These are phyloP conservation scores for Fusarium papillatum DNA, from an alignment of 2,329 filamentous ascomycete species.

Conservation along the genomic window DNA sequence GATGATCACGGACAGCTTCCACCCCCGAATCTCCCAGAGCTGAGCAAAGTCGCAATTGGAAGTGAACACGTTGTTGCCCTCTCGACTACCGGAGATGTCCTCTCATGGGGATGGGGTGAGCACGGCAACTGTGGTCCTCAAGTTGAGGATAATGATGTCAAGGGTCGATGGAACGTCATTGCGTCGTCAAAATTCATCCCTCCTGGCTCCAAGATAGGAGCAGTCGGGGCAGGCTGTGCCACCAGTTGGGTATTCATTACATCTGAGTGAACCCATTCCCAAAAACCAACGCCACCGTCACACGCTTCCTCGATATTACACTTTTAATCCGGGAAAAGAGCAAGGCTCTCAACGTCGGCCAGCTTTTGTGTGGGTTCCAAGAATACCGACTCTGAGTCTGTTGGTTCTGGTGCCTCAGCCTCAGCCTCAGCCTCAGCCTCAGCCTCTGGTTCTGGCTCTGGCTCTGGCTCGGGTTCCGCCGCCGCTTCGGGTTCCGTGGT, in stretches of 20 bases:
- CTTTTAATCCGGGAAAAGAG: constrained; percentile 57
- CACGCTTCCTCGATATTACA: not conserved
- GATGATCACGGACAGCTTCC: constrained; percentile 88
- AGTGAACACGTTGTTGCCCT: constrained; percentile 92
- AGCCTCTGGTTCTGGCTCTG: not conserved
- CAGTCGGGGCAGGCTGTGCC: constrained; percentile 88
- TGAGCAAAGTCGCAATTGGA: constrained; percentile 80
- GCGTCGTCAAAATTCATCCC: constrained; percentile 68
- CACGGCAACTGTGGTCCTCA: constrained; percentile 93
- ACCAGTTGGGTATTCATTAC: constrained; percentile 79
- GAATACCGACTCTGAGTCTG: constrained; percentile 47
- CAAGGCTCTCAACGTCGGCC: constrained; percentile 71
- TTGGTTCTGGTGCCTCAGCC: constrained; percentile 33
- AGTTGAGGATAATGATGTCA: constrained; percentile 75
- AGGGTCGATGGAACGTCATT: constrained; percentile 77
- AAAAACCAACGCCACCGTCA: constrained; percentile 15
- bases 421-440: not conserved
- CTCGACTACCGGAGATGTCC: constrained; percentile 73
- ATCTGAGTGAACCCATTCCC: constrained; percentile 34
- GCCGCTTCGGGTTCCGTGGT: constrained; percentile 16
- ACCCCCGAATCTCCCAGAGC: constrained; percentile 69
- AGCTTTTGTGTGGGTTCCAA: constrained; percentile 82
- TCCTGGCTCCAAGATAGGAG: constrained; percentile 64
- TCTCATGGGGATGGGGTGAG: constrained; percentile 97
- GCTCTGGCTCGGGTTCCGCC: constrained; percentile 5